Evolutionary conservation across 1,139 yeast species (phyloP).

Genomic region (Pichia sp.): DNA sequence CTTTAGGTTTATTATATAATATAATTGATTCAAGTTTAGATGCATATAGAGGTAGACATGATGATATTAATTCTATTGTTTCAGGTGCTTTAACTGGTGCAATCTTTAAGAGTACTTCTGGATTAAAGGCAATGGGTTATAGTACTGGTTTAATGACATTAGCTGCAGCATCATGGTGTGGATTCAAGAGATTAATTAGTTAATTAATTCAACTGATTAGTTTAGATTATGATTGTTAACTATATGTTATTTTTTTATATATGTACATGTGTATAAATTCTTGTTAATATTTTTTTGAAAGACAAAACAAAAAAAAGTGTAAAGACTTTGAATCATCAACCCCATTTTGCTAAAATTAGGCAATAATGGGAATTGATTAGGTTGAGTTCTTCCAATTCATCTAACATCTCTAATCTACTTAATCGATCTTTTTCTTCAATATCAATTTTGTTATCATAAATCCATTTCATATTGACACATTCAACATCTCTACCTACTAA

Average conservation of each 20-base stretch:
- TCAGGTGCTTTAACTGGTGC: slow-evolving; percentile 96
- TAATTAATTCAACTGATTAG: background rate
- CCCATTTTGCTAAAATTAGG: slow-evolving; percentile 32
- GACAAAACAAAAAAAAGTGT: background rate
- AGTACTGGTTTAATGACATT: slow-evolving; percentile 81
- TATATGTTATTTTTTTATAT: background rate
- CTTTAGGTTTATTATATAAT: slow-evolving; percentile 83
- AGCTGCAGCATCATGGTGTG: slow-evolving; percentile 94
- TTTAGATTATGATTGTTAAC: background rate
- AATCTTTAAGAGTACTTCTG: slow-evolving; percentile 77
- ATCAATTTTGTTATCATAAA: slow-evolving; percentile 54
- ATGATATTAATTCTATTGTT: slow-evolving; percentile 70
- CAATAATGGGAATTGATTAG: slow-evolving; percentile 77
- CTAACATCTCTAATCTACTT: slow-evolving; percentile 65
- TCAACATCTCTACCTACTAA: slow-evolving; percentile 2
- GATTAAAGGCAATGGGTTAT: slow-evolving; percentile 80
- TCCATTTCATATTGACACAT: slow-evolving; percentile 53
- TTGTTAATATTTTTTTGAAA: background rate
- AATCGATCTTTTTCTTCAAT: slow-evolving; percentile 46
- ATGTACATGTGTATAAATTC: background rate
- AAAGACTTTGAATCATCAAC: background rate
- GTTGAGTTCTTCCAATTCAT: slow-evolving; percentile 81
- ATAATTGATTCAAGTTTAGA: slow-evolving; percentile 76
- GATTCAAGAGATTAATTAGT: slow-evolving; percentile 48
- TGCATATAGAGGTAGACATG: slow-evolving; percentile 80